Evolutionary conservation across 306 rosid species (phyloP).

Genomic region (Pachyrhizus erosus): DNA sequence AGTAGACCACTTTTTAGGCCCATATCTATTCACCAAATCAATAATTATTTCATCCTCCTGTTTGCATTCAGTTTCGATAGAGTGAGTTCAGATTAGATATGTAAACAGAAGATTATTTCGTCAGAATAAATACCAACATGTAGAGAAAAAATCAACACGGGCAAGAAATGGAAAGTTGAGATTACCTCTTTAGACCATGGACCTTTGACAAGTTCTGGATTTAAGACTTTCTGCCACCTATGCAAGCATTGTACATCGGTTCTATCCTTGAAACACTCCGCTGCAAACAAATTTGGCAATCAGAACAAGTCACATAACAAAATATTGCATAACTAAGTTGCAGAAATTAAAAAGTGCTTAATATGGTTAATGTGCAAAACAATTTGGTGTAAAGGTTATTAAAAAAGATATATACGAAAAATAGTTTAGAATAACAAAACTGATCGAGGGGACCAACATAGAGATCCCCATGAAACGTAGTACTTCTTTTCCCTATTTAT

Average conservation of each 20-base stretch:
- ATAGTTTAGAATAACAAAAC: neutral
- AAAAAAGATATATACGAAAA: no score
- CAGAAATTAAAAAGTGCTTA: slow-evolving; percentile 12
- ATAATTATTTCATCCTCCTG: slow-evolving; percentile 91
- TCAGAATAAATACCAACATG: slow-evolving; percentile 12
- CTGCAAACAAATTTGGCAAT: slow-evolving; percentile 57
- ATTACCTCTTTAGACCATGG: slow-evolving; percentile 99
- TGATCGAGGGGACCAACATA: neutral
- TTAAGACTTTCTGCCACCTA: slow-evolving; percentile 99
- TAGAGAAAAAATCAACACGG: slow-evolving; percentile 26
- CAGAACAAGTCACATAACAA: slow-evolving; percentile 36
- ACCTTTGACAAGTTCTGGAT: slow-evolving; percentile 97
- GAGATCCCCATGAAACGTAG: neutral
- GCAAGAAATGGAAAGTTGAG: slow-evolving; percentile 15
- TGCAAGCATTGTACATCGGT: slow-evolving; percentile 99
- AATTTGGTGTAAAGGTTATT: neutral
- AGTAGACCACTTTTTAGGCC: slow-evolving; percentile 98
- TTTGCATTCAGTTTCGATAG: slow-evolving; percentile 40
- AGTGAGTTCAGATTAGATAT: slow-evolving; percentile 33
- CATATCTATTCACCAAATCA: slow-evolving; percentile 78
- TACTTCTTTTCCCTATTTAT: neutral
- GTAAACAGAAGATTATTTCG: neutral
- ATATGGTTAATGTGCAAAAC: neutral
- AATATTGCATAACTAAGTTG: slow-evolving; percentile 36
- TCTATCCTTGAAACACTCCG: slow-evolving; percentile 94